Evolutionary conservation across 1,139 yeast genomes (phyloP).

Genomic region (Meyerozyma sp.): DNA sequence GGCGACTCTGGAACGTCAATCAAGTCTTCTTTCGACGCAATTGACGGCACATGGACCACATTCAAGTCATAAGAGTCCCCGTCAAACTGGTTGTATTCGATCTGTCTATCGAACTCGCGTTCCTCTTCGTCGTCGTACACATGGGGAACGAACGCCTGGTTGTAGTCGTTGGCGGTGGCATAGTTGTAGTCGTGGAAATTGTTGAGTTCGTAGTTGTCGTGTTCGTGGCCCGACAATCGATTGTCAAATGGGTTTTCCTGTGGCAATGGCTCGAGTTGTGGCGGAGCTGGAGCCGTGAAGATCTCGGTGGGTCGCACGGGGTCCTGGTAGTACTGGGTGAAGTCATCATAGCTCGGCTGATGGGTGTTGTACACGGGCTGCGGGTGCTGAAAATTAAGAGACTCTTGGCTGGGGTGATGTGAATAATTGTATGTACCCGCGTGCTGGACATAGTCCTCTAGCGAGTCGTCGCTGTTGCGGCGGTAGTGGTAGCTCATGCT

Average conservation of each 20-base stretch:
- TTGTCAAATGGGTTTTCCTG: constrained; percentile 7
- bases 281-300: constrained; percentile 4
- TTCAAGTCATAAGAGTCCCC: constrained; percentile 44
- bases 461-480: constrained; percentile 1
- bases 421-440: not conserved
- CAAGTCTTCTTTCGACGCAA: constrained; percentile 8
- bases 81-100: constrained; percentile 35
- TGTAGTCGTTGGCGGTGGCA: constrained; percentile 12
- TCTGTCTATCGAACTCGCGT: constrained; percentile 34
- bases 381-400: constrained; percentile 10
- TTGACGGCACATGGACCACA: constrained; percentile 23
- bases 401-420: not conserved
- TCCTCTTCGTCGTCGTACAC: constrained; percentile 42
- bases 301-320: constrained; percentile 7
- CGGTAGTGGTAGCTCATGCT: constrained; percentile 1
- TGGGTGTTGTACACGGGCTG: constrained; percentile 5
- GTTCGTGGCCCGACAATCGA: constrained; percentile 6
- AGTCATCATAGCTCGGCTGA: constrained; percentile 6
- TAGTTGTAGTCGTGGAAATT: constrained; percentile 5
- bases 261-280: constrained; percentile 3
- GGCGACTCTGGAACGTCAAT: constrained; percentile 18
- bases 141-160: constrained; percentile 44
- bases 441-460: not conserved
- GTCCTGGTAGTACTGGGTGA: constrained; percentile 8
- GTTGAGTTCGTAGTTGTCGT: constrained; percentile 3